These are phyloP conservation scores for Coelastrella sp. DNA, from an alignment of 139 green algal genomes.

Conservation along the genomic window DNA sequence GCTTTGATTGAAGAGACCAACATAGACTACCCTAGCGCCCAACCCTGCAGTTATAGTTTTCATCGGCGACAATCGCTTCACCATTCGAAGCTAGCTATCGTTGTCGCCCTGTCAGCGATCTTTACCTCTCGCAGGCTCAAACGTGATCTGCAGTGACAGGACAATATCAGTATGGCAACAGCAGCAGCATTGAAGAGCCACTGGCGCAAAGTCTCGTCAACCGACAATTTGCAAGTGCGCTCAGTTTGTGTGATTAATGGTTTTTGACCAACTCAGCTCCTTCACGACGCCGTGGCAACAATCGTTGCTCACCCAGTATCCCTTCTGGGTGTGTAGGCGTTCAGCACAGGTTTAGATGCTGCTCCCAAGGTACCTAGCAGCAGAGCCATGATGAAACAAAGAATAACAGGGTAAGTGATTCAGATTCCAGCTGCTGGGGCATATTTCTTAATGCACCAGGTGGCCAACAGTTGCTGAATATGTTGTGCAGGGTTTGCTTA, in stretches of 20 bases:
- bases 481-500: background rate
- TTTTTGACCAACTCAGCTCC: no score
- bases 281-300: no score
- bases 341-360: background rate
- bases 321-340: background rate
- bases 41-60: no score
- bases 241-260: no score
- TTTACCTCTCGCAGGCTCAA: background rate
- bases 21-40: no score
- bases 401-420: background rate
- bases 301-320: background rate
- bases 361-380: background rate
- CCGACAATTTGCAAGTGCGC: slow-evolving; percentile 22
- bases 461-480: background rate
- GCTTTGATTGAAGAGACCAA: no score
- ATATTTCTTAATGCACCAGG: background rate
- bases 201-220: slow-evolving; percentile 43
- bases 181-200: background rate
- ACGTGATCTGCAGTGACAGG: background rate
- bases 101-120: background rate
- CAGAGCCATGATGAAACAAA: background rate
- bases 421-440: background rate
- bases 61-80: no score
- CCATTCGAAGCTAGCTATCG: no score
- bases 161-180: background rate